Evolutionary conservation across 2,329 filamentous ascomycete species (phyloP).

Genomic region (Coniochaeta prunicola): DNA sequence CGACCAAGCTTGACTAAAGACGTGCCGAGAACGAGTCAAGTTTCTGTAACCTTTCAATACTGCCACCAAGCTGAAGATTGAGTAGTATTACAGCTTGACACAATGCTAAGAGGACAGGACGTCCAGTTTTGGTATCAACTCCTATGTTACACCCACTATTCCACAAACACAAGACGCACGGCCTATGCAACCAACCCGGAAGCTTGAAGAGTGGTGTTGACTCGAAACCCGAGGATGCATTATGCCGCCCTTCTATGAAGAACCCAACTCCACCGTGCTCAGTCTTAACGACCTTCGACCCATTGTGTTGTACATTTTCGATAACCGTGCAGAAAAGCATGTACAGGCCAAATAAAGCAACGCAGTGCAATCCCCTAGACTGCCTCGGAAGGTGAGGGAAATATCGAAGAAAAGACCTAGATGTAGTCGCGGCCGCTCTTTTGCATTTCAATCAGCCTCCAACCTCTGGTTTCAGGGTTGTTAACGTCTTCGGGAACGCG

Average conservation of each 20-base stretch:
- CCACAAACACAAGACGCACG: not conserved
- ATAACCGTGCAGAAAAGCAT: not conserved
- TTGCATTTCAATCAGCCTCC: constrained; percentile 96
- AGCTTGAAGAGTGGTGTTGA: constrained; percentile 11
- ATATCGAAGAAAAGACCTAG: constrained; percentile 22
- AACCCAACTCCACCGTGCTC: not conserved
- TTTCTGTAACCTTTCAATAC: not conserved
- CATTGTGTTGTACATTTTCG: constrained; percentile 1
- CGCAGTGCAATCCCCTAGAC: not conserved
- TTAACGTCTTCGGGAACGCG: constrained; percentile 90
- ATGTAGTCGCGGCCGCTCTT: constrained; percentile 91
- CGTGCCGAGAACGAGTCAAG: not conserved
- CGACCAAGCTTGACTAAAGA: not conserved
- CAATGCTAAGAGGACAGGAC: not conserved
- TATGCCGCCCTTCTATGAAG: not conserved
- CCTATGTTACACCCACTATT: not conserved
- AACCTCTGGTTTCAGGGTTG: constrained; percentile 93
- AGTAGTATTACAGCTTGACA: not conserved
- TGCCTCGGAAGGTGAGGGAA: not conserved
- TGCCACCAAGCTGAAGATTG: not conserved
- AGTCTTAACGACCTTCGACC: not conserved
- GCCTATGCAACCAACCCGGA: not conserved
- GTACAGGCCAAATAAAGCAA: not conserved
- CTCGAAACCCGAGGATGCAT: not conserved
- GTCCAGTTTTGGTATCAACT: not conserved